A percentile compares a stretch with the other conserved stretches of the same genome.
Conservation (phyloP, 805 yeast genomes). For the Candida methanosorbosa region DNA sequence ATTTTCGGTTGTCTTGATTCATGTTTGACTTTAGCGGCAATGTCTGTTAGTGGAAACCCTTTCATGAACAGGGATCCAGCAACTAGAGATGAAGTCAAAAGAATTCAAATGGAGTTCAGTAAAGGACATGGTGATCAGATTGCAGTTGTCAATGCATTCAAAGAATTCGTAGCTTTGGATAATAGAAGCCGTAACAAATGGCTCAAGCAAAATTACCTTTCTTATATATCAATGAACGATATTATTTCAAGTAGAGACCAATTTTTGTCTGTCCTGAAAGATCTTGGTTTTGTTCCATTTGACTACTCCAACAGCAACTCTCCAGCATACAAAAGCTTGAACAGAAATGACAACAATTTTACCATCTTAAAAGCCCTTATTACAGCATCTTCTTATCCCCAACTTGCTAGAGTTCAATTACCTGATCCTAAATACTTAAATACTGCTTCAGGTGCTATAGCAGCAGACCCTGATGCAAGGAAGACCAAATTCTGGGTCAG, state of each 20-base stretch:
- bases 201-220: slow-evolving; percentile 49
- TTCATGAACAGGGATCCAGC: slow-evolving; percentile 46
- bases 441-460: slow-evolving; percentile 71
- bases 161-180: slow-evolving; percentile 34
- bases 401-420: slow-evolving; percentile 66
- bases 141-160: slow-evolving; percentile 53
- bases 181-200: slow-evolving; percentile 30
- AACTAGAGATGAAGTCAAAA: slow-evolving; percentile 54
- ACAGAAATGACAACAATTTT: slow-evolving; percentile 42
- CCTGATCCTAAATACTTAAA: slow-evolving; percentile 74
- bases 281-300: slow-evolving; percentile 67
- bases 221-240: slow-evolving; percentile 59
- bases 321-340: slow-evolving; percentile 23
- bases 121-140: slow-evolving; percentile 68
- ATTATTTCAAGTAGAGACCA: slow-evolving; percentile 65
- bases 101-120: slow-evolving; percentile 28
- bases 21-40: slow-evolving; percentile 74
- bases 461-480: slow-evolving; percentile 76
- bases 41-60: slow-evolving; percentile 67
- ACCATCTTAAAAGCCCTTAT: slow-evolving; percentile 56
- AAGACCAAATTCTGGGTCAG: slow-evolving; percentile 66
- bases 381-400: slow-evolving; percentile 79
- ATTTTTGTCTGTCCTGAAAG: slow-evolving; percentile 60
- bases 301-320: slow-evolving; percentile 27
- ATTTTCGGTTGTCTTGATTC: slow-evolving; percentile 75